Conservation (phyloP, 441 rosid genomes). For the Brassica hybrid region DNA sequence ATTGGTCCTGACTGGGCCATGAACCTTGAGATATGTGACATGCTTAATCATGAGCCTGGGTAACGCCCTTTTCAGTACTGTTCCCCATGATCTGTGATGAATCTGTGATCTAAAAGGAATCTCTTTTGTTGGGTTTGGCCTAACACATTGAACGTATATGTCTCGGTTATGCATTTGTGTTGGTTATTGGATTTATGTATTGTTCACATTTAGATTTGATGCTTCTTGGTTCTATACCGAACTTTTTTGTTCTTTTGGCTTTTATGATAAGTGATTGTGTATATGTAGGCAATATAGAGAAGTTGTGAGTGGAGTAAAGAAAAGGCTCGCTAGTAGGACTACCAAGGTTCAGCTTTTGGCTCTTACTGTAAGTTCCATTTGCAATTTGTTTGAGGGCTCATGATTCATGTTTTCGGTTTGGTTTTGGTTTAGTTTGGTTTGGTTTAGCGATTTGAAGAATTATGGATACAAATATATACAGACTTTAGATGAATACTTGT, state of each 20-base stretch:
- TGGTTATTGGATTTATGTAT: slow-evolving; percentile 10
- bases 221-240: slow-evolving; percentile 8
- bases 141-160: no score
- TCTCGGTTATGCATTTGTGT: neutral
- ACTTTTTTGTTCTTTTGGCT: neutral
- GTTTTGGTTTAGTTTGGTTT: neutral
- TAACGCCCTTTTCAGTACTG: slow-evolving; percentile 38
- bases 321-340: slow-evolving; percentile 79
- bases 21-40: slow-evolving; percentile 99
- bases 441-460: neutral
- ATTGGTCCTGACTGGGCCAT: slow-evolving; percentile 99
- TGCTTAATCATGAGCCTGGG: slow-evolving; percentile 96
- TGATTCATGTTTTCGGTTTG: neutral
- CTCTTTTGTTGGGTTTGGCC: neutral
- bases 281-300: slow-evolving; percentile 89
- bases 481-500: neutral
- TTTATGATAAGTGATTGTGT: slow-evolving; percentile 4
- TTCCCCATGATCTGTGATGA: no score
- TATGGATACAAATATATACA: neutral
- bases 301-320: slow-evolving; percentile 93
- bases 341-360: slow-evolving; percentile 96
- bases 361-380: slow-evolving; percentile 70
- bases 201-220: slow-evolving; percentile 15
- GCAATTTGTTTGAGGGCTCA: slow-evolving; percentile 8
- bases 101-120: slow-evolving; percentile 2